Conservation (phyloP, 2,329 filamentous ascomycete genomes). For the Zymoseptoria tritici region DNA sequence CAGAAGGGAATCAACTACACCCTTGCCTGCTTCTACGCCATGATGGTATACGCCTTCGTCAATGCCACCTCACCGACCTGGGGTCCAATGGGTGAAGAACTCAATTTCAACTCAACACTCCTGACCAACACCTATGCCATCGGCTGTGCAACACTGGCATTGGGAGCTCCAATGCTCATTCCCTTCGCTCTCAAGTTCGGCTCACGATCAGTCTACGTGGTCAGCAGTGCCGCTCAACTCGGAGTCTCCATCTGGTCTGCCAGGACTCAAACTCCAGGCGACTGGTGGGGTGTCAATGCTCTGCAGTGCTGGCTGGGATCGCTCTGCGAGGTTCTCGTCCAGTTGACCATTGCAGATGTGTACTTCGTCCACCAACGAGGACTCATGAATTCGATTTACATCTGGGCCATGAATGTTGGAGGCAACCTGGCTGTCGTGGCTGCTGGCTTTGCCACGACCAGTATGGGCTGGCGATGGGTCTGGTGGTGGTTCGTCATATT, state of each 20-base stretch:
- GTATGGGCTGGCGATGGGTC: conserved; percentile 44
- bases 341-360: conserved; percentile 42
- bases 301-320: conserved; percentile 40
- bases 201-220: conserved; percentile 44
- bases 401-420: conserved; percentile 32
- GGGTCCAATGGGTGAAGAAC: conserved; percentile 36
- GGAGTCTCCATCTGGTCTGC: conserved; percentile 44
- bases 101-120: conserved; percentile 36
- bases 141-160: conserved; percentile 39
- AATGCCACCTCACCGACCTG: conserved; percentile 39
- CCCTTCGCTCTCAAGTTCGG: conserved; percentile 47
- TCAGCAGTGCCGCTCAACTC: conserved; percentile 43
- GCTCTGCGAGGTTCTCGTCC: conserved; percentile 46
- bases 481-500: conserved; percentile 40
- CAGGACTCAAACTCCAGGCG: conserved; percentile 34
- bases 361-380: conserved; percentile 42
- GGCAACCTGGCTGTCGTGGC: conserved; percentile 35
- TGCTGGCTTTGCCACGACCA: conserved; percentile 35
- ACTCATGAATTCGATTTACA: conserved; percentile 42
- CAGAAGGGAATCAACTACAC: conserved; percentile 38
- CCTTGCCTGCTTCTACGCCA: conserved; percentile 37
- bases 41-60: conserved; percentile 37
- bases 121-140: conserved; percentile 43
- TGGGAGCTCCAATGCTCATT: conserved; percentile 44
- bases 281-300: conserved; percentile 40